Percentiles rank a stretch among this genome's conserved stretches.
phyloP scores from a whole-genome alignment of 2,329 filamentous ascomycete genomes.

The Cordyceps fumosorosea region DNA sequence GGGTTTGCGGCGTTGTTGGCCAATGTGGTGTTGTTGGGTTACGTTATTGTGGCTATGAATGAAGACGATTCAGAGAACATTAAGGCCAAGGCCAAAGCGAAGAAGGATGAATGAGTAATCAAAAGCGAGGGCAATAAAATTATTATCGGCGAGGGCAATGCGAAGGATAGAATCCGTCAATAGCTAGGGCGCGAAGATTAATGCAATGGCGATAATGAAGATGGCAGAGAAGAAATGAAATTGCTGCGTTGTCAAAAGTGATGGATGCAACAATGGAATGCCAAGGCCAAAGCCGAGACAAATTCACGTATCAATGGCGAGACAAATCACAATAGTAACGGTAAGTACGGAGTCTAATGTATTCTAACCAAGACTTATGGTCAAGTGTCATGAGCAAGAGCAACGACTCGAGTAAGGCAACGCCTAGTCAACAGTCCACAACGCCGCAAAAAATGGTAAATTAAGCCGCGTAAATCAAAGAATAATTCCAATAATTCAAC shows the following conservation, averaged over 20 bases:
- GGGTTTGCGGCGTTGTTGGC: conserved; percentile 81
- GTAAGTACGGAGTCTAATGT: background rate
- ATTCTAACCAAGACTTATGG: no score
- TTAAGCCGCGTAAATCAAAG: conserved; percentile 4
- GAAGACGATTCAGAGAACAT: conserved; percentile 60
- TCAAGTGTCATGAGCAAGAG: no score
- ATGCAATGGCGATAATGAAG: no score
- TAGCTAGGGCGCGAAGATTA: no score
- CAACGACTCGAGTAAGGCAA: no score
- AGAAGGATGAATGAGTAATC: conserved; percentile 40
- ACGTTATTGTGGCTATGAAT: conserved; percentile 83
- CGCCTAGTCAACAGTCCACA: background rate
- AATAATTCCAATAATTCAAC: conserved; percentile 12
- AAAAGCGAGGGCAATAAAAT: no score
- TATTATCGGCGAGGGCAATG: no score
- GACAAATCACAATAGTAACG: background rate
- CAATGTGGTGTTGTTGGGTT: conserved; percentile 85
- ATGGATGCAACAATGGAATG: background rate
- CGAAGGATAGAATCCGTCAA: no score
- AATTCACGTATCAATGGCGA: background rate
- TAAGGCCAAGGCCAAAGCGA: conserved; percentile 27
- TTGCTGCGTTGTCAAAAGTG: no score
- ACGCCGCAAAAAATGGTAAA: background rate
- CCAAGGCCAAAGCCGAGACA: background rate
- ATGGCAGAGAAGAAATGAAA: no score